Evolutionary conservation across 2,329 filamentous ascomycete genomes (phyloP).

Genomic region (Pseudogymnoascus destructans): DNA sequence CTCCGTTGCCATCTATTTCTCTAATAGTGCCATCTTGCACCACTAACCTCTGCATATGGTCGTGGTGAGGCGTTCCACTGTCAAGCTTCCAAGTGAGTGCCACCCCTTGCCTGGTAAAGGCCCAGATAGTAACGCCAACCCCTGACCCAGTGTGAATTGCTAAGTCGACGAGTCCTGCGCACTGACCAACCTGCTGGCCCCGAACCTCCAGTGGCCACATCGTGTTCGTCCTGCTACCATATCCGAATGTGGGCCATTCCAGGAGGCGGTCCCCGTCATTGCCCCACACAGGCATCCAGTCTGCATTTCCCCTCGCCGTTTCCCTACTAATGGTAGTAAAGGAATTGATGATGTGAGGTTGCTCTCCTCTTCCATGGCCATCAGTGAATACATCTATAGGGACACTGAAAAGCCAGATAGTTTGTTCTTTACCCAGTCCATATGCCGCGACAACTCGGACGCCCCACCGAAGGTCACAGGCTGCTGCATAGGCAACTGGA

Average conservation of each 20-base stretch:
- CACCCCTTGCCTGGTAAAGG: constrained; percentile 33
- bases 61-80: neutral
- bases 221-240: neutral
- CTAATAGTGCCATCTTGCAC: constrained; percentile 24
- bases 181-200: constrained; percentile 35
- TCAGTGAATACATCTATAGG: constrained; percentile 41
- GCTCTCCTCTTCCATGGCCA: constrained; percentile 16
- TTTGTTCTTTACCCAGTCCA: constrained; percentile 29
- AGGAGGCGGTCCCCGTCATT: constrained; percentile 18
- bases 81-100: constrained; percentile 30
- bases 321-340: neutral
- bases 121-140: constrained; percentile 39
- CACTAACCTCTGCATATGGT: constrained; percentile 13
- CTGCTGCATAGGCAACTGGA: constrained; percentile 42
- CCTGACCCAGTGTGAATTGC: constrained; percentile 33
- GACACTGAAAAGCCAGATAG: constrained; percentile 46
- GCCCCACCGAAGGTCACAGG: constrained; percentile 43
- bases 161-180: constrained; percentile 36
- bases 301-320: constrained; percentile 14
- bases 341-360: neutral
- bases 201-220: constrained; percentile 37
- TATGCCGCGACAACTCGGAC: constrained; percentile 46
- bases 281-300: constrained; percentile 30
- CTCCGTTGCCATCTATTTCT: constrained; percentile 14
- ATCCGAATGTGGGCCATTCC: constrained; percentile 15